Evolutionary conservation across 2,329 filamentous ascomycete genomes (phyloP).

Genomic region (Clarireedia hainanense): DNA sequence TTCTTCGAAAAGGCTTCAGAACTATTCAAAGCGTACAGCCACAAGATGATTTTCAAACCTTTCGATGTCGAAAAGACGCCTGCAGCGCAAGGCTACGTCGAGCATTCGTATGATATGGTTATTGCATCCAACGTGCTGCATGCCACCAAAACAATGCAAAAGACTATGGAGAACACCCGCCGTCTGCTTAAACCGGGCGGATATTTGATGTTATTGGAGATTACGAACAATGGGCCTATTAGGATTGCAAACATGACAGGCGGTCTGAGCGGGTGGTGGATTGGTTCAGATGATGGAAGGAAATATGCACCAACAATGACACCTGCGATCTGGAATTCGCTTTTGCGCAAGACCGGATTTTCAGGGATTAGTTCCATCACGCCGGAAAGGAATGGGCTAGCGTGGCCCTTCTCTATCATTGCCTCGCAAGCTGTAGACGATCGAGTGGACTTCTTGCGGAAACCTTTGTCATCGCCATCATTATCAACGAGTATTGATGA

Average conservation of each 20-base stretch:
- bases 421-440: conserved; percentile 8
- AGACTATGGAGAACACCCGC: conserved; percentile 29
- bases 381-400: not conserved
- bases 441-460: not conserved
- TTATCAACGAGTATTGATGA: not conserved
- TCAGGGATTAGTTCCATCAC: conserved; percentile 19
- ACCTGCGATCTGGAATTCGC: conserved; percentile 16
- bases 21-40: not conserved
- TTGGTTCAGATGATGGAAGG: conserved; percentile 10
- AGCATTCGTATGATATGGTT: conserved; percentile 32
- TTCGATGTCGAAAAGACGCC: conserved; percentile 32
- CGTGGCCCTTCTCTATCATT: not conserved
- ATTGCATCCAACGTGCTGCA: conserved; percentile 34
- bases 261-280: conserved; percentile 10
- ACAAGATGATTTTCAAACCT: not conserved
- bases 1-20: not conserved
- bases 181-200: conserved; percentile 38
- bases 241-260: not conserved
- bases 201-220: conserved; percentile 28
- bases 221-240: not conserved
- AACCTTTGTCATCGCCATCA: conserved; percentile 8
- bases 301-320: not conserved
- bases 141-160: conserved; percentile 28
- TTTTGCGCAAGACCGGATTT: conserved; percentile 23
- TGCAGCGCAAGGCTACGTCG: conserved; percentile 27